Evolutionary conservation across 352 stramenopile genomes (phyloP).

Genomic region (Phytophthora sp.): DNA sequence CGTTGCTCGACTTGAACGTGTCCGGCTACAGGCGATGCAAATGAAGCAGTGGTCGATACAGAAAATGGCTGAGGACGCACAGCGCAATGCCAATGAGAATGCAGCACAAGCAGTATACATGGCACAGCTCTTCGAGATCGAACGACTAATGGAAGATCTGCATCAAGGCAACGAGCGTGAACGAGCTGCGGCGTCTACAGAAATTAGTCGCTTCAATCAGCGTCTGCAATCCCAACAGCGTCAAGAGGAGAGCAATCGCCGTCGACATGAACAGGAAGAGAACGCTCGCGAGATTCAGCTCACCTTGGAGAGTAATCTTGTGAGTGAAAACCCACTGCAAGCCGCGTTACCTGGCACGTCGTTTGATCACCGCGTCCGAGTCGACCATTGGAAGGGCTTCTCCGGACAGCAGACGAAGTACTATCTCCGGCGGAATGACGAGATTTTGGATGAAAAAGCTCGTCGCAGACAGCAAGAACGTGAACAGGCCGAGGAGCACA

Average conservation of each 20-base stretch:
- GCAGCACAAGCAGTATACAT: slow-evolving; percentile 50
- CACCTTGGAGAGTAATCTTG: slow-evolving; percentile 62
- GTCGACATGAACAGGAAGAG: slow-evolving; percentile 52
- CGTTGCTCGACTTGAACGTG: slow-evolving; percentile 52
- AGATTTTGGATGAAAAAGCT: slow-evolving; percentile 59
- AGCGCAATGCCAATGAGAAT: slow-evolving; percentile 47
- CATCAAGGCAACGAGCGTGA: slow-evolving; percentile 62
- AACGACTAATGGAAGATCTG: slow-evolving; percentile 60
- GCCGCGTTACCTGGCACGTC: slow-evolving; percentile 45
- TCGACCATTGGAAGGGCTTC: slow-evolving; percentile 85
- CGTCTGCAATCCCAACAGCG: slow-evolving; percentile 52
- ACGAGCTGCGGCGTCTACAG: slow-evolving; percentile 47
- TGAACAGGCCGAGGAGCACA: slow-evolving; percentile 46
- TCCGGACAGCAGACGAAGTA: slow-evolving; percentile 62
- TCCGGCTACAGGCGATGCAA: slow-evolving; percentile 70
- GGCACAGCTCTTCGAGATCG: slow-evolving; percentile 59
- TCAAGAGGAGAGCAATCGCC: slow-evolving; percentile 41
- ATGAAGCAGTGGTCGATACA: slow-evolving; percentile 71
- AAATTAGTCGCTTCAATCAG: slow-evolving; percentile 67
- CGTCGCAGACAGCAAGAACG: slow-evolving; percentile 43
- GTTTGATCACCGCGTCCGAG: slow-evolving; percentile 63
- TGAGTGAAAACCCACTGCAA: slow-evolving; percentile 76
- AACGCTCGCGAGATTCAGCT: slow-evolving; percentile 67
- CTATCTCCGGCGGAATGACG: slow-evolving; percentile 65
- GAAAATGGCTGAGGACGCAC: slow-evolving; percentile 57